phyloP scores from a whole-genome alignment of 441 rosid genomes.

The Gossypium gossypioides region DNA sequence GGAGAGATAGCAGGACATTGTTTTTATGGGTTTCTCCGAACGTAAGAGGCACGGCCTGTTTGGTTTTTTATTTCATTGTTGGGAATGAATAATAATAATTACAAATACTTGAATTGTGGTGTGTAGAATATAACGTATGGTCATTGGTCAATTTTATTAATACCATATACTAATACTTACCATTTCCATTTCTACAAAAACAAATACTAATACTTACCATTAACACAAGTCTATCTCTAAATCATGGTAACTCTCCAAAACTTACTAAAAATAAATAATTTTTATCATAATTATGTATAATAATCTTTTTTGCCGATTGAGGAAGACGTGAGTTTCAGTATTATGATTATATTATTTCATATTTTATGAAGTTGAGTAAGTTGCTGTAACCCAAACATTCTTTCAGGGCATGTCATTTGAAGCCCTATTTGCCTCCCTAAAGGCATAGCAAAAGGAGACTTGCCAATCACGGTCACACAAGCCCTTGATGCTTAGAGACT shows the following conservation, averaged over 20 bases:
- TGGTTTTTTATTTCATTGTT: neutral
- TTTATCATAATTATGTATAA: neutral
- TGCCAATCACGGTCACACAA: no score
- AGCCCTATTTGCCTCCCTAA: no score
- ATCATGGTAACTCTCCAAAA: neutral
- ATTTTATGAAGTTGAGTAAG: no score
- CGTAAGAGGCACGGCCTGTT: neutral
- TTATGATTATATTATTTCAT: no score
- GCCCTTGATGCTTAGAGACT: no score
- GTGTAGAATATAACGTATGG: no score
- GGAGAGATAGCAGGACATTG: neutral
- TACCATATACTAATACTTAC: neutral
- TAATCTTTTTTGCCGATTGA: no score
- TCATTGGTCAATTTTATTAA: neutral
- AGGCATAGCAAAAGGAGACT: no score
- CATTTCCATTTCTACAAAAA: neutral
- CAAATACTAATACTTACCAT: neutral
- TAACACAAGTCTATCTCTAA: neutral
- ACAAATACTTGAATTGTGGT: neutral
- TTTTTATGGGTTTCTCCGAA: neutral
- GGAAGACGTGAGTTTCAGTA: no score
- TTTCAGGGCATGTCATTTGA: no score
- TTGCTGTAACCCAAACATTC: no score
- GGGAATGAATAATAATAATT: neutral
- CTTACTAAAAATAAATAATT: neutral